Base-by-base conservation (phyloP, 2,329 filamentous ascomycete species). In the Drechslerella stenobrocha region DNA sequence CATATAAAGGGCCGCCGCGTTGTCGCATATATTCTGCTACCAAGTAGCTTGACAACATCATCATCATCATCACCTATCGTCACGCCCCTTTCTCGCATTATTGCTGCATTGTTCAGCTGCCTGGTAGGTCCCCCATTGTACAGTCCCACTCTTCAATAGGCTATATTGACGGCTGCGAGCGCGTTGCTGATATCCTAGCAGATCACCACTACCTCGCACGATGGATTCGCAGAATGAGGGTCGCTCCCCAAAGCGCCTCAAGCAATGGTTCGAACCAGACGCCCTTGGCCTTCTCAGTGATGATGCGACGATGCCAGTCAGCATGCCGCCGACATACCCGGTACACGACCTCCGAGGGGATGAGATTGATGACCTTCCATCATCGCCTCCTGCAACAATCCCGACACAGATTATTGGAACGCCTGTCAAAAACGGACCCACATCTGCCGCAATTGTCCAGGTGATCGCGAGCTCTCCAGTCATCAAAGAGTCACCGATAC, bases 381-480 rank as follows among this genome's bases (percentile, higher is more conserved):
- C 69, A 65, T 75, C 74, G 20, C 80, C 79, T 8, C 78, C 81
- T 74, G 78, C 79, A 70, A 79, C 82, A 64, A 75, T 82, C 76
- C 77, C 79, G 56, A 78, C 77, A 69, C 72, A 18, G 81, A 80
- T 23, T 80, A 81, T 57, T 9, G 37, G 37, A 18, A 42, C 67
- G 35, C 75, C 77, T 46, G 75, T 75, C 47, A 72, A 73, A 1
- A 73, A 71, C 60, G 28, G 28, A 5, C 28, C 28, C 11, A 30
- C 28, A 5, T 69, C 73, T 56, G 71, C 75, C 48, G 75, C 80
- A 34, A 75, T 81, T 51, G 79, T 96, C 58, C 91, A 96, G 76
- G 91, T 96, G 2, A 86, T 87, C 26, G 89, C 89, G n/a, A 96
- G 91, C 2, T 96, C 92, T 0, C 91, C 90, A 1, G 81, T 86